phyloP scores from a whole-genome alignment of 108 stramenopile species.

The Hondaea fermentalgiana region DNA sequence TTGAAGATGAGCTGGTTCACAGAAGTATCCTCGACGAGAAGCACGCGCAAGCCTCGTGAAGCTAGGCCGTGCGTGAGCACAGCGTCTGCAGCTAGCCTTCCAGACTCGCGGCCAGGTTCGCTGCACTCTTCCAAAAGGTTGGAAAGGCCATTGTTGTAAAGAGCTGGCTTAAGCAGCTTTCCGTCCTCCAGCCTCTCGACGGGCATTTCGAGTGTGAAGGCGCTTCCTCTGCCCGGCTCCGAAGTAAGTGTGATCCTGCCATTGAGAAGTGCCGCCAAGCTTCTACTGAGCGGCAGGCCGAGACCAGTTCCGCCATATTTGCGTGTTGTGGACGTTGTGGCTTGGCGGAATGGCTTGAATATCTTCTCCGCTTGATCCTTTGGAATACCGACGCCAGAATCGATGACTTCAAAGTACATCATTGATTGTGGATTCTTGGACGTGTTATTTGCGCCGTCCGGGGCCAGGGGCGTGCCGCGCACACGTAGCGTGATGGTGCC shows the following conservation, averaged over 20 bases:
- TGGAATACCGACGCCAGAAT: background rate
- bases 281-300: background rate
- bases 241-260: background rate
- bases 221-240: background rate
- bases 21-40: background rate
- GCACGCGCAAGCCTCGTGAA: background rate
- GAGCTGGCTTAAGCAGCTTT: background rate
- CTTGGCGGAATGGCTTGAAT: background rate
- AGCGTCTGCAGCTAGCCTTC: background rate
- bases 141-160: background rate
- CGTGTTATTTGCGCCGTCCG: too few species aligned
- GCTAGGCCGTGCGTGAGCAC: background rate
- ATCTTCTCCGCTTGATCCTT: background rate
- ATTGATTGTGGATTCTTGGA: background rate
- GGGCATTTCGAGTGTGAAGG: background rate
- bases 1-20: background rate
- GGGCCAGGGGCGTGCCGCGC: background rate
- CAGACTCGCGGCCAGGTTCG: background rate
- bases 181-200: background rate
- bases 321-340: background rate
- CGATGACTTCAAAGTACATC: background rate
- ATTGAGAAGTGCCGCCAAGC: background rate
- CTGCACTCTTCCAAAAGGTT: background rate
- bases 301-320: conserved; percentile 3
- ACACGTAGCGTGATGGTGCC: background rate